These are phyloP conservation scores for Penicillium pancosmium DNA, from an alignment of 495 filamentous ascomycete species.

Conservation along the genomic window DNA sequence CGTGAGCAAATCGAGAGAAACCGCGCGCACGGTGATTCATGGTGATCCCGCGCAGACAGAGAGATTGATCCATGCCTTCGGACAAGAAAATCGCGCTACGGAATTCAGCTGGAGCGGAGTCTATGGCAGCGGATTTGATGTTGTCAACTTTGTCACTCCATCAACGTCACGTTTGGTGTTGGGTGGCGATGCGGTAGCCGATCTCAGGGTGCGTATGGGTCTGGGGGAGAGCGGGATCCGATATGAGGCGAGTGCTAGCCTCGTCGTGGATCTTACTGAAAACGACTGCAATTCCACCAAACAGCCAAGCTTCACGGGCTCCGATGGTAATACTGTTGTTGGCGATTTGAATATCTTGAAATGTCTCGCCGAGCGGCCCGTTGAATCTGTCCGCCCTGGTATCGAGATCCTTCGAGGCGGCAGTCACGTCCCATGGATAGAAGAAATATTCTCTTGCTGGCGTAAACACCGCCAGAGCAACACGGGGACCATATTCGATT, in stretches of 20 bases:
- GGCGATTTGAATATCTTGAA: conserved; percentile 42
- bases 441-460: conserved; percentile 36
- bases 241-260: conserved; percentile 40
- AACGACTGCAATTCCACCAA: not conserved
- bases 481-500: conserved; percentile 20
- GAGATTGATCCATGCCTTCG: conserved; percentile 75
- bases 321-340: conserved; percentile 30
- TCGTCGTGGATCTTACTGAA: not conserved
- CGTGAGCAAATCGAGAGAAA: conserved; percentile 58
- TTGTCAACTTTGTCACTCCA: conserved; percentile 70
- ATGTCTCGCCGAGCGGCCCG: conserved; percentile 29
- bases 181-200: conserved; percentile 55
- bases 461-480: conserved; percentile 23
- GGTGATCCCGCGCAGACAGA: conserved; percentile 68
- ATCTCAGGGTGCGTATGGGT: conserved; percentile 58
- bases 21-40: conserved; percentile 66
- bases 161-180: conserved; percentile 55
- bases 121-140: conserved; percentile 86
- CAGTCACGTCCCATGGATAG: conserved; percentile 32
- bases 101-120: conserved; percentile 77
- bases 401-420: conserved; percentile 39
- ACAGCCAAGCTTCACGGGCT: conserved; percentile 32
- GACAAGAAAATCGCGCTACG: conserved; percentile 75
- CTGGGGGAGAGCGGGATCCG: conserved; percentile 62
- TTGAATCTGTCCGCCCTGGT: conserved; percentile 31